Evolutionary conservation across 352 stramenopile genomes (phyloP).

Genomic region (Paralagenidium karlingii): DNA sequence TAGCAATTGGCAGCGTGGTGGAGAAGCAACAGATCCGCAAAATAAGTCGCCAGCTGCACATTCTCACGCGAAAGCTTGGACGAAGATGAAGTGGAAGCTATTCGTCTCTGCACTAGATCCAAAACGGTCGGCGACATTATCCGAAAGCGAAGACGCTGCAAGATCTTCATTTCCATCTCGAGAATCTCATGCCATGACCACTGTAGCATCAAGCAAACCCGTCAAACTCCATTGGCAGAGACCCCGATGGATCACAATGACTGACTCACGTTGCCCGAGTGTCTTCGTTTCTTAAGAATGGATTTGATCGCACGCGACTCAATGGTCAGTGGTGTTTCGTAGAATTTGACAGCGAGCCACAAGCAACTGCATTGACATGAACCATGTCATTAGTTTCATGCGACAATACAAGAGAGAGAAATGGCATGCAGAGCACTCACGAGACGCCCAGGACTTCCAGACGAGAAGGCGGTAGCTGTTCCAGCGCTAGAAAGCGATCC

Average conservation of each 20-base stretch:
- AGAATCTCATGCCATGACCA: too few species aligned
- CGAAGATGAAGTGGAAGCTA: slow-evolving; percentile 11
- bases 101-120: slow-evolving; percentile 21
- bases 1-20: slow-evolving; percentile 25
- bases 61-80: slow-evolving; percentile 11
- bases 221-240: too few species aligned
- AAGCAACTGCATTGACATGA: slow-evolving; percentile 20
- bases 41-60: slow-evolving; percentile 41
- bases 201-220: too few species aligned
- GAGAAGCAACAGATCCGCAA: slow-evolving; percentile 39
- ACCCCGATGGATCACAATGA: too few species aligned
- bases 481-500: slow-evolving; percentile 26
- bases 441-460: slow-evolving; percentile 49
- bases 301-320: slow-evolving; percentile 38
- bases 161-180: slow-evolving; percentile 22
- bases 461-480: slow-evolving; percentile 8
- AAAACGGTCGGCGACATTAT: slow-evolving; percentile 39
- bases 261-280: slow-evolving; percentile 41
- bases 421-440: slow-evolving; percentile 12
- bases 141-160: slow-evolving; percentile 32
- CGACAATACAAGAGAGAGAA: background rate
- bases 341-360: slow-evolving; percentile 64
- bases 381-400: too few species aligned
- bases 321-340: slow-evolving; percentile 46
- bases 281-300: slow-evolving; percentile 37